Evolutionary conservation across 139 green algal genomes (phyloP).

Genomic region (Mesotaenium endlicherianum): DNA sequence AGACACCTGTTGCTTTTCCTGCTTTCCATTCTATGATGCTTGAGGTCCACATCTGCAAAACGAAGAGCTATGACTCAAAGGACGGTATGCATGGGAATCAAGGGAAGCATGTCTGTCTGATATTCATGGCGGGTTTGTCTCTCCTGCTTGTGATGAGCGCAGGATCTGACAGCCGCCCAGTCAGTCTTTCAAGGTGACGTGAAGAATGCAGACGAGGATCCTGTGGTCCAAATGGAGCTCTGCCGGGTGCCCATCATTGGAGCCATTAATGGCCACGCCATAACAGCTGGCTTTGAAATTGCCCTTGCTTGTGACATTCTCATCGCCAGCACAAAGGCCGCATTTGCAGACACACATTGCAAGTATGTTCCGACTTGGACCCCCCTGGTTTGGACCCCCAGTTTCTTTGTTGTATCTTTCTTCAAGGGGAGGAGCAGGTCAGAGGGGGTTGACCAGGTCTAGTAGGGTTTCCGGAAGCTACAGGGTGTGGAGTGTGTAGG

Average conservation of each 20-base stretch:
- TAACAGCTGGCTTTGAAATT: conserved; percentile 60
- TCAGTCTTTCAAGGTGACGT: conserved; percentile 49
- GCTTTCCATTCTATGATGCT: too few relatives aligned
- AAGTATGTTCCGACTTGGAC: conserved; percentile 28
- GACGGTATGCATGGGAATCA: too few relatives aligned
- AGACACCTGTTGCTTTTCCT: too few relatives aligned
- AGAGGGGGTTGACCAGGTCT: neutral
- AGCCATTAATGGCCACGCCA: conserved; percentile 51
- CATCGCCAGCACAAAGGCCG: conserved; percentile 33
- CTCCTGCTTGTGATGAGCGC: too few relatives aligned
- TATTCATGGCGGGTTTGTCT: too few relatives aligned
- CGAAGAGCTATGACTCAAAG: too few relatives aligned
- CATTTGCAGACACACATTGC: conserved; percentile 54
- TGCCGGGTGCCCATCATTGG: conserved; percentile 57
- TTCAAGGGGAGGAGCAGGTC: too few relatives aligned
- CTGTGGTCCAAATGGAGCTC: conserved; percentile 57
- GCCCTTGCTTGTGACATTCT: conserved; percentile 59
- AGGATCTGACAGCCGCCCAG: conserved; percentile 43
- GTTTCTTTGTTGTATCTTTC: too few relatives aligned
- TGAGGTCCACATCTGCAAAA: too few relatives aligned
- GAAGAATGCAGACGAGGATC: conserved; percentile 43
- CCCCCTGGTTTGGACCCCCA: too few relatives aligned
- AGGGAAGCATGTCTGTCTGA: too few relatives aligned
- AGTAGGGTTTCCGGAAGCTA: neutral
- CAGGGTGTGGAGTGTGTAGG: neutral